Conservation (phyloP, 2,329 filamentous ascomycete species). For the Penicillium sp. region DNA sequence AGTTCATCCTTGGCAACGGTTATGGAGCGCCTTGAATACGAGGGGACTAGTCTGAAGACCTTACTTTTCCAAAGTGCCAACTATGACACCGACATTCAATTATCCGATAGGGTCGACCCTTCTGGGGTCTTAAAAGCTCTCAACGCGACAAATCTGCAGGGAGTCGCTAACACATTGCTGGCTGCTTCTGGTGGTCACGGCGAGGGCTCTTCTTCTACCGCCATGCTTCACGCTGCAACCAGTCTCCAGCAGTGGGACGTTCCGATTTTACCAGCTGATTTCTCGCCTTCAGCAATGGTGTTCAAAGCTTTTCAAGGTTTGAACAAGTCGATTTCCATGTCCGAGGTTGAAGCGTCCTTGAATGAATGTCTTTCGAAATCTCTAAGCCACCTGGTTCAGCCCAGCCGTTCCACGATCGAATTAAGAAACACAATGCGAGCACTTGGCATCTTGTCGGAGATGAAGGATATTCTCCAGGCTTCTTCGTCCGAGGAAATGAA, state of each 20-base stretch:
- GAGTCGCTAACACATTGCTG: conserved; percentile 74
- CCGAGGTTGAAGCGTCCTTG: conserved; percentile 51
- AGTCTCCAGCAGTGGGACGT: conserved; percentile 90
- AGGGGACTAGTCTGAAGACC: conserved; percentile 78
- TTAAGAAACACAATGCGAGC: conserved; percentile 56
- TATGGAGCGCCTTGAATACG: conserved; percentile 77
- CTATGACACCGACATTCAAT: conserved; percentile 74
- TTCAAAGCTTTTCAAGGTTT: conserved; percentile 79
- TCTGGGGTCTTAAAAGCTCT: conserved; percentile 70
- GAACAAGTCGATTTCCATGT: conserved; percentile 57
- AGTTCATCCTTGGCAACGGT: conserved; percentile 70
- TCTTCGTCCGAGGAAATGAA: conserved; percentile 56
- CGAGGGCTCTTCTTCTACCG: conserved; percentile 53
- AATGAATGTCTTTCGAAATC: conserved; percentile 54
- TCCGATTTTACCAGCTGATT: conserved; percentile 59
- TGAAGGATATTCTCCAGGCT: conserved; percentile 68
- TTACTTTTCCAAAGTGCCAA: conserved; percentile 86
- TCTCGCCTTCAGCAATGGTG: conserved; percentile 61
- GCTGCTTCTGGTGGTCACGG: conserved; percentile 54
- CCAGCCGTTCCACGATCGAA: conserved; percentile 33
- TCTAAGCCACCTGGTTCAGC: conserved; percentile 36
- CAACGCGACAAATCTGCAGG: conserved; percentile 74
- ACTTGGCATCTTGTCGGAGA: conserved; percentile 70
- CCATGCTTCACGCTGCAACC: conserved; percentile 71
- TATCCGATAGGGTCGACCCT: conserved; percentile 53